Evolutionary conservation across 2,329 filamentous ascomycete genomes (phyloP), one percentile per base, ranked within the genome.

Genomic region (Metarhizium guizhouense): DNA sequence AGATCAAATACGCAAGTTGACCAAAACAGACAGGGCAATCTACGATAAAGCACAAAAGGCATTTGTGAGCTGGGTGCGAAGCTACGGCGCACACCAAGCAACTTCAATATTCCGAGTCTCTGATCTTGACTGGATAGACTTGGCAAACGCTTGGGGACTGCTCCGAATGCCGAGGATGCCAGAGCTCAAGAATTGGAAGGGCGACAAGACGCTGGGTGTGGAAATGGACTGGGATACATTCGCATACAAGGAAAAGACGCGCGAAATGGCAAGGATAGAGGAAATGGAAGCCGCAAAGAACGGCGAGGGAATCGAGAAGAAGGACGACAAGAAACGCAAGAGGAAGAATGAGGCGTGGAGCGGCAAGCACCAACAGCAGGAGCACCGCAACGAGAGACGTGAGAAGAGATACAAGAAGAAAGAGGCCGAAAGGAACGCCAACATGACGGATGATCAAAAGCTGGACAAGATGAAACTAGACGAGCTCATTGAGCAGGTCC

Each of bases 111-210:
- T 99, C 76, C 84, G 88, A 11, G 76, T 90, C 2, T 70, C 78
- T 3, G 90, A 95, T 64, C 77, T 96, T 16, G 86, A 96, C 68
- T 99, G 94, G 94, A 74, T 80, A 5, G 87, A 91, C 54, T 77
- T 94, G 1, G 93, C 85, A 1, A 78, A 83, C 54, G 88, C 87
- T 0, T 99, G 93, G 90, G 94, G 90, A 2, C 77, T 99, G 1
- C 76, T 96, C 2, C 85, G 85, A 52, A 78, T 97, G 60, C 94
- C 94, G 4, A 90, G 88, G 67, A 99, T 99, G 94, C 93, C 94
- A 0, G 94, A 99, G 70, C 74, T 90, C 54, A 87, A 85, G 64
- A 81, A 77, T 0, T 93, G 88, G 76, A 79, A 83, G 13, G 86
- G 86, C 4, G 86, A 90, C 67, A 79, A 80, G 59, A 79, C 74